phyloP scores from a whole-genome alignment of 192 early-diverging fungal genomes.

The Rhizophagus sp. region DNA sequence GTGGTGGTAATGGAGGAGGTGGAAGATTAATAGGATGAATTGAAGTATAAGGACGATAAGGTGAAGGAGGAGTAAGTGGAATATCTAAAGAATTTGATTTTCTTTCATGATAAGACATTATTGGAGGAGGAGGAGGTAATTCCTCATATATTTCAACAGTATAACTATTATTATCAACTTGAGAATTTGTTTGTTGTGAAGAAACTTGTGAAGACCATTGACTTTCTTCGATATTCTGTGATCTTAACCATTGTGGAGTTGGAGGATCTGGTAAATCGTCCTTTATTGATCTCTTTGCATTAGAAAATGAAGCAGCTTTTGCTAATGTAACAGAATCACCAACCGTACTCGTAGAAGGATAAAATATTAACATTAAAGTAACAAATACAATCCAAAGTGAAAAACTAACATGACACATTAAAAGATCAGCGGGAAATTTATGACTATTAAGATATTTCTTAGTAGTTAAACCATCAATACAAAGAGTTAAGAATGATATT shows the following conservation, averaged over 20 bases:
- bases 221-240: background rate
- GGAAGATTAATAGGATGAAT: too few species aligned
- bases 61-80: slow-evolving; percentile 19
- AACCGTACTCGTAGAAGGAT: slow-evolving; percentile 7
- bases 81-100: background rate
- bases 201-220: background rate
- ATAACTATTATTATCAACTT: background rate
- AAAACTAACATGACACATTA: slow-evolving; percentile 17
- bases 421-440: slow-evolving; percentile 8
- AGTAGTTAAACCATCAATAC: slow-evolving; percentile 18
- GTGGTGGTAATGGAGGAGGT: background rate
- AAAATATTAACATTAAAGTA: slow-evolving; percentile 23
- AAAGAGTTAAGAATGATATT: background rate
- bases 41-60: slow-evolving; percentile 3
- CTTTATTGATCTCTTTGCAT: background rate
- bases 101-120: background rate
- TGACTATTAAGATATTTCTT: background rate
- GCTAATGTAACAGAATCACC: background rate
- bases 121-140: background rate
- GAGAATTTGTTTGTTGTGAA: background rate
- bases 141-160: background rate
- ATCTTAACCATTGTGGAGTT: background rate
- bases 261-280: too few species aligned
- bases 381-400: slow-evolving; percentile 22
- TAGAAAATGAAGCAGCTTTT: background rate